A percentile compares a stretch with the other conserved stretches of the same genome.
Conservation (phyloP, 2,329 filamentous ascomycete genomes). For the Teratosphaeria viscida region DNA sequence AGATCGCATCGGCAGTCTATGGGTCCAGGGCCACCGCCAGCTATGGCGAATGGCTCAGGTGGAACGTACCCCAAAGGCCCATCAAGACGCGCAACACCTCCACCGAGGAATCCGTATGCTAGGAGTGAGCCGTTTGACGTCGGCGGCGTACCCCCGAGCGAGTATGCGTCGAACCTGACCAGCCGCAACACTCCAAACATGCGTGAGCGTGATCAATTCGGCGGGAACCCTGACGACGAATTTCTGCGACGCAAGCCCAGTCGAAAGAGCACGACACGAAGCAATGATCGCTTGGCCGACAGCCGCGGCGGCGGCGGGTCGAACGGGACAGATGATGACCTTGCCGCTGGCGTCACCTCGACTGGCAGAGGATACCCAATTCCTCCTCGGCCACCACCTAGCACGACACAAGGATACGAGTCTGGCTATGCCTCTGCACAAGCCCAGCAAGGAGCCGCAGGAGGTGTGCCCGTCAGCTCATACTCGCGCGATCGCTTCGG, state of each 20-base stretch:
- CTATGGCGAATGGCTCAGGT: conserved; percentile 8
- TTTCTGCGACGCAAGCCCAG: neutral
- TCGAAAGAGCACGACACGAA: neutral
- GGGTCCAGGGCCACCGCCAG: conserved; percentile 8
- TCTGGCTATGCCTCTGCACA: neutral
- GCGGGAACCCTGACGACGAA: conserved; percentile 1
- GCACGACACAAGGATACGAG: conserved; percentile 1
- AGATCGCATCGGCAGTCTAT: conserved; percentile 11
- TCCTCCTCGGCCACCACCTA: conserved; percentile 6
- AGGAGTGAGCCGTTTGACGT: conserved; percentile 18
- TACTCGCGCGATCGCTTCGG: neutral
- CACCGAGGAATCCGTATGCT: conserved; percentile 10
- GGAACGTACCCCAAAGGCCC: conserved; percentile 5
- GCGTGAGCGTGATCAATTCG: conserved; percentile 1
- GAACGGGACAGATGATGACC: neutral
- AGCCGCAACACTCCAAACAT: neutral
- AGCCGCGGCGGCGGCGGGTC: neutral
- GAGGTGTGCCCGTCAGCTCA: neutral
- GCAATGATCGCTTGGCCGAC: neutral
- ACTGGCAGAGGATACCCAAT: conserved; percentile 6
- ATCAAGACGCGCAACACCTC: conserved; percentile 13
- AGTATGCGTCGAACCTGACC: conserved; percentile 20
- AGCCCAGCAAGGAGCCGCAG: neutral
- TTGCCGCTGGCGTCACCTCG: neutral
- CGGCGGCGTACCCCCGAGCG: conserved; percentile 12